phyloP scores from a whole-genome alignment of 2,329 filamentous ascomycete species.

The Paecilomyces sp. region DNA sequence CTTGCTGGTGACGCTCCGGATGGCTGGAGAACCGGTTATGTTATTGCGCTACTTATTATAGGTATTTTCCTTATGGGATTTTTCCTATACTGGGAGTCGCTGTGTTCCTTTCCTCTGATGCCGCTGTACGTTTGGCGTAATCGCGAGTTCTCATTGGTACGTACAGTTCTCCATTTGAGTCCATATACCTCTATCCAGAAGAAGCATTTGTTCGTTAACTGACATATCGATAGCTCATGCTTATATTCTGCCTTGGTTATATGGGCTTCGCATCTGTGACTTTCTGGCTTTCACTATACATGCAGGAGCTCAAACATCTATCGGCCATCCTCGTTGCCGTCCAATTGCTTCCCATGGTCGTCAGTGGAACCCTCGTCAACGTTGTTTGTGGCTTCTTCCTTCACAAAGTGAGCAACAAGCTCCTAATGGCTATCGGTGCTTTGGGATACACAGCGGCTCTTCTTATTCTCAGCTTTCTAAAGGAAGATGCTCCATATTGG shows the following conservation, averaged over 20 bases:
- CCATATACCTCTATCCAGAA: not conserved
- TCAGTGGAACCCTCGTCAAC: constrained; percentile 58
- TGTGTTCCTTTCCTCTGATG: constrained; percentile 45
- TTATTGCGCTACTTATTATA: constrained; percentile 56
- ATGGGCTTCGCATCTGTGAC: constrained; percentile 54
- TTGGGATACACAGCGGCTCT: constrained; percentile 36
- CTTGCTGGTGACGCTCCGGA: constrained; percentile 49
- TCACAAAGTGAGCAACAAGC: constrained; percentile 57
- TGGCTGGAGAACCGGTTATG: constrained; percentile 57
- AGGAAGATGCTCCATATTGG: constrained; percentile 54
- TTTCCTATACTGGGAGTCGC: constrained; percentile 58
- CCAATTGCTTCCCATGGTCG: constrained; percentile 58
- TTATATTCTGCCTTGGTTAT: constrained; percentile 52
- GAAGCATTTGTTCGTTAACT: not conserved
- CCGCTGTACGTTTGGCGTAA: constrained; percentile 53
- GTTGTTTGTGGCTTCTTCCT: constrained; percentile 55
- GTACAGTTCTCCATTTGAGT: constrained; percentile 8
- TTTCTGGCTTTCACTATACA: constrained; percentile 60
- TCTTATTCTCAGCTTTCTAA: constrained; percentile 52
- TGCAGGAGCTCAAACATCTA: constrained; percentile 51
- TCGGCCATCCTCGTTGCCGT: constrained; percentile 54
- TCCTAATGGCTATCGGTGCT: constrained; percentile 51
- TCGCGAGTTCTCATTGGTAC: constrained; percentile 56
- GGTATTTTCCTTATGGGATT: constrained; percentile 49
- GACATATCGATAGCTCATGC: constrained; percentile 40